phyloP scores from a whole-genome alignment of 225 moss, liverwort and hornwort genomes.

The Anthoceros angustus region DNA sequence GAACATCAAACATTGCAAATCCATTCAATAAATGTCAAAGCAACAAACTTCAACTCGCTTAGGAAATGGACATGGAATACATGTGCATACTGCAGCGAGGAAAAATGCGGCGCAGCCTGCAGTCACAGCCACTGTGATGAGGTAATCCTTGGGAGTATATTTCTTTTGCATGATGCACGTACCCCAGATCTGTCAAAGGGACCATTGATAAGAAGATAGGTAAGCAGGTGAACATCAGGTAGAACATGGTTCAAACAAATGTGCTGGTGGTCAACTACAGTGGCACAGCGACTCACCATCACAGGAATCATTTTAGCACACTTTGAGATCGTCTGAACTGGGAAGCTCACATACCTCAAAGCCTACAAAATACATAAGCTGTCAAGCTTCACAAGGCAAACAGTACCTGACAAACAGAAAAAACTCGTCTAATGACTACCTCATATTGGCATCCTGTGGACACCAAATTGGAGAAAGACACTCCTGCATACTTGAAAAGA shows the following conservation, averaged over 20 bases:
- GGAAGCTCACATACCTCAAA: constrained; percentile 95
- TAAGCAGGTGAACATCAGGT: background rate
- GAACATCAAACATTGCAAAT: background rate
- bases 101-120: constrained; percentile 71
- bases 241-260: background rate
- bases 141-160: constrained; percentile 54
- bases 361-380: constrained; percentile 22
- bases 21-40: background rate
- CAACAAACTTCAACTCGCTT: background rate
- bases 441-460: constrained; percentile 91
- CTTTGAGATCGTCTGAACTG: constrained; percentile 88
- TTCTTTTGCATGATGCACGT: constrained; percentile 59
- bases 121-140: constrained; percentile 62
- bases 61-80: constrained; percentile 9
- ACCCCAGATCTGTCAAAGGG: constrained; percentile 56
- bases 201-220: background rate
- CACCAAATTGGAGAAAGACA: constrained; percentile 78
- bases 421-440: constrained; percentile 11
- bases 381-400: background rate
- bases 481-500: constrained; percentile 77
- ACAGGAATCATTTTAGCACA: constrained; percentile 96
- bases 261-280: background rate
- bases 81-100: constrained; percentile 40
- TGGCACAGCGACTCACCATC: constrained; percentile 33
- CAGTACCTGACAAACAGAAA: background rate